A percentile compares a stretch with the other conserved stretches of the same genome.
Conservation (phyloP, 805 yeast species). For the Torulaspora delbrueckii region DNA sequence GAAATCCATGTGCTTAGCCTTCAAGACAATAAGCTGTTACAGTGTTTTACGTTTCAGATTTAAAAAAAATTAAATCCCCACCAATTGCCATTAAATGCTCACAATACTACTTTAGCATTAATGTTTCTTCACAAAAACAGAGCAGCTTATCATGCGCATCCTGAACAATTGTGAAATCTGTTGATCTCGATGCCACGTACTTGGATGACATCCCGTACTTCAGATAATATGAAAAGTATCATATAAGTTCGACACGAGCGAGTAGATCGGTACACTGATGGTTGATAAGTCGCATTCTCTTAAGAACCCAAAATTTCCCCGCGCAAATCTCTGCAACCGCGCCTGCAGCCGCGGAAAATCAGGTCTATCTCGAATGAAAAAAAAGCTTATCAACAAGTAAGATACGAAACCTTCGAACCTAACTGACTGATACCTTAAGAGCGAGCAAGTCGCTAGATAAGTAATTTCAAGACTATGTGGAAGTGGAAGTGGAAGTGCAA, state of each 20-base stretch:
- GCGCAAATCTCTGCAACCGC: no score
- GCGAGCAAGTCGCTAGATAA: neutral
- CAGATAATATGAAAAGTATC: neutral
- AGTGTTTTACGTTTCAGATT: neutral
- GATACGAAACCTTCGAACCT: neutral
- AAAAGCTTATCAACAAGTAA: neutral
- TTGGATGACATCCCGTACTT: neutral
- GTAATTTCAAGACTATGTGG: neutral
- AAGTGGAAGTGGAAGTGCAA: neutral
- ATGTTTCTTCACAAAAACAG: neutral
- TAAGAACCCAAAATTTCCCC: neutral
- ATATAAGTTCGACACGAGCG: neutral
- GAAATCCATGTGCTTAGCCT: neutral
- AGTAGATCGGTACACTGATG: neutral
- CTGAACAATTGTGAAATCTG: neutral
- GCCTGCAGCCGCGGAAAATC: neutral
- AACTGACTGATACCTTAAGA: slow-evolving; percentile 1
- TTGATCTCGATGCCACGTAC: neutral
- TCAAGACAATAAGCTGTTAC: neutral
- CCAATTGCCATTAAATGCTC: neutral
- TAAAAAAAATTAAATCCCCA: neutral
- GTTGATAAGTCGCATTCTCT: neutral
- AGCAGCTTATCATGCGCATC: neutral
- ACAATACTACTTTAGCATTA: neutral
- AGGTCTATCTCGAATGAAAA: neutral